Base-by-base conservation (phyloP, 306 rosid genomes). In the Erythrophleum fordii region DNA sequence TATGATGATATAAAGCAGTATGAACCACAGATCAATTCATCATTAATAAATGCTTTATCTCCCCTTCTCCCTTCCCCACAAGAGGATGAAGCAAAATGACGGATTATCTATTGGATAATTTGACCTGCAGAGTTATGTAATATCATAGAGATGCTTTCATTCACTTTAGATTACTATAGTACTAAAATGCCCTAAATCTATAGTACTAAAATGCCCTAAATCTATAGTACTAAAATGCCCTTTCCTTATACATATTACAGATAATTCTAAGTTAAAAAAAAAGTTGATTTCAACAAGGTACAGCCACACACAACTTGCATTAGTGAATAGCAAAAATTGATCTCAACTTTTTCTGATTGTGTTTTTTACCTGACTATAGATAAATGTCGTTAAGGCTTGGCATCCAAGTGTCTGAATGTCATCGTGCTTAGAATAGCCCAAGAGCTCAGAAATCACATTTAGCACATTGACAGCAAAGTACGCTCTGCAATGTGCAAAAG, bases 401-500 rank as follows among this genome's bases (percentile, higher is more conserved):
- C 99, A 93, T 82, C 98, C 99, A 79, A 89, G 85, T 71, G 91
- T 84, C 69, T 59, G 88, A 79, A 96, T 22, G 11, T 90, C 83
- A 74, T 90, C 96, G 69, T 90, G 90, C 91, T 93, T 96, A 41
- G 96, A 83, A 86, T 87, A 85, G 69, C 85, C 93, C 81, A 96
- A 76, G 67, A 93, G 94, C 90, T 89, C 97, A 55, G 86, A 79
- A 67, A 84, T 89, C 69, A 96, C 98, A 76, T 88, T 89, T 77
- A 96, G 88, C 72, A 93, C 88, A 81, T 97, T 91, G 69, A 84
- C 81, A 25, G 99, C 90, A 74, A 93, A 96, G 85, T 92, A 96
- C 5, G 99, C 85, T 87, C 99, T 96, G 90, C 84, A 83, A 77
- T 52, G 58, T 25, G 76, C 72, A 79, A 80, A 67, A 52, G 37